Evolutionary conservation across 495 filamentous ascomycete species (phyloP).

Genomic region (Alectoria sarmentosa): DNA sequence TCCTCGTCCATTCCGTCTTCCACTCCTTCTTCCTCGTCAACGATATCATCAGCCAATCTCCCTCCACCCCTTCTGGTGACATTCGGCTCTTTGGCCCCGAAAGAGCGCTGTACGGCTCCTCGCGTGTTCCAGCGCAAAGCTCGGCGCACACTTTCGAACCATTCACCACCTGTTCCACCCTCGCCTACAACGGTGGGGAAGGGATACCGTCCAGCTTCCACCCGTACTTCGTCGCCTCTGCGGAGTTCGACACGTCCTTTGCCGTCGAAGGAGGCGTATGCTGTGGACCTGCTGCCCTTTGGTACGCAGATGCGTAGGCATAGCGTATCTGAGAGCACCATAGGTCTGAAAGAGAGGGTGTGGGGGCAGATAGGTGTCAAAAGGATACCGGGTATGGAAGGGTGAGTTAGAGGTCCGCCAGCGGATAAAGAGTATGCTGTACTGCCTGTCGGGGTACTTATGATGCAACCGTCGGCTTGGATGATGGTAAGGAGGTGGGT

Average conservation of each 20-base stretch:
- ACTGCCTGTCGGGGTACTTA: slow-evolving; percentile 89
- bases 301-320: slow-evolving; percentile 84
- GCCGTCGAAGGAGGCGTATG: slow-evolving; percentile 94
- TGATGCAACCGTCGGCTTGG: slow-evolving; percentile 94
- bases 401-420: slow-evolving; percentile 90
- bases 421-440: slow-evolving; percentile 96
- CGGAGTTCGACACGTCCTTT: slow-evolving; percentile 88
- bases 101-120: slow-evolving; percentile 78
- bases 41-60: slow-evolving; percentile 24
- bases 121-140: slow-evolving; percentile 91
- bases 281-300: slow-evolving; percentile 73
- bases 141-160: slow-evolving; percentile 88
- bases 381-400: slow-evolving; percentile 94
- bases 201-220: slow-evolving; percentile 89
- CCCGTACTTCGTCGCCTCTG: slow-evolving; percentile 87
- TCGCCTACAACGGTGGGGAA: slow-evolving; percentile 85
- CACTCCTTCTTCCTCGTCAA: slow-evolving; percentile 38
- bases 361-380: slow-evolving; percentile 97
- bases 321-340: slow-evolving; percentile 96
- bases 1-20: slow-evolving; percentile 28
- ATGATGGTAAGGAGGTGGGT: slow-evolving; percentile 89
- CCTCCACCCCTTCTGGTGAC: slow-evolving; percentile 28
- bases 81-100: slow-evolving; percentile 41
- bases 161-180: slow-evolving; percentile 61
- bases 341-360: slow-evolving; percentile 91